phyloP scores from a whole-genome alignment of 495 filamentous ascomycete species.

The Daldinia vernicosa region DNA sequence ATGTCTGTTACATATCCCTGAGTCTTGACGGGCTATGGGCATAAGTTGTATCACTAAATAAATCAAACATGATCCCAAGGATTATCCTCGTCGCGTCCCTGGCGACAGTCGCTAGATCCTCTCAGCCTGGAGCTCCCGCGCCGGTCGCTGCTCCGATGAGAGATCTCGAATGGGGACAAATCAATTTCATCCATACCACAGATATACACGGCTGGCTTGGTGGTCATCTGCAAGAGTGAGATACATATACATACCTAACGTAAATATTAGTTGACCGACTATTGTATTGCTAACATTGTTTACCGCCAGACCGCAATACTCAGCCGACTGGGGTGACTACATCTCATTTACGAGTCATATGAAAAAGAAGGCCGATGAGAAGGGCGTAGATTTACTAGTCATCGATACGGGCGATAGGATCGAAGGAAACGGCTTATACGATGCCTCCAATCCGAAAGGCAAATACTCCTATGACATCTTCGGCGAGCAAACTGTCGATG shows the following conservation, averaged over 20 bases:
- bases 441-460: constrained; percentile 86
- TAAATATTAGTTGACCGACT: neutral
- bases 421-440: constrained; percentile 97
- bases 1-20: constrained; percentile 6
- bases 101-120: constrained; percentile 55
- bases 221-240: constrained; percentile 89
- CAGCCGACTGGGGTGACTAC: constrained; percentile 98
- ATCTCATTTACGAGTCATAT: constrained; percentile 89
- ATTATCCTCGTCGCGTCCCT: constrained; percentile 40
- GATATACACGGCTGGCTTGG: constrained; percentile 96
- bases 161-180: constrained; percentile 84
- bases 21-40: constrained; percentile 23
- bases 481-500: constrained; percentile 80
- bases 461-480: constrained; percentile 87
- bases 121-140: constrained; percentile 80
- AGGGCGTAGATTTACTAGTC: constrained; percentile 83
- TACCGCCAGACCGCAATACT: constrained; percentile 75
- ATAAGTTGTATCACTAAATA: constrained; percentile 1
- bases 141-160: constrained; percentile 86
- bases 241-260: neutral
- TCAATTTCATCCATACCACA: constrained; percentile 95
- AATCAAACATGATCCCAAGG: constrained; percentile 41
- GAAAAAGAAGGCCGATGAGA: constrained; percentile 76
- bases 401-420: constrained; percentile 94
- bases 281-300: constrained; percentile 39